Conservation (phyloP, 441 rosid species). For the Geranium incanum region DNA sequence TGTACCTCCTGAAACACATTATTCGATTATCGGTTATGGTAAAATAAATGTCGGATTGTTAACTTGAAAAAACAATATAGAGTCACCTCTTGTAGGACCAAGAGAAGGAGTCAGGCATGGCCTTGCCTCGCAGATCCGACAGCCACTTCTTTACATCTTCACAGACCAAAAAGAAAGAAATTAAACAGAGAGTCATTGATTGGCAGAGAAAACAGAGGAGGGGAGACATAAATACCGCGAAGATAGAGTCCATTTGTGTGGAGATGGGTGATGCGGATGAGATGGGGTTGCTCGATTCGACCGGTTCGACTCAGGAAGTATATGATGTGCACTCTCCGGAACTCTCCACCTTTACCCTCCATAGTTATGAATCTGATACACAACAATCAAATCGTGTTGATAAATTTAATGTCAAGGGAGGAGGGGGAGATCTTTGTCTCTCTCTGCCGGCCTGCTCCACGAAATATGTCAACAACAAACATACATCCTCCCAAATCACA, state of each 20-base stretch:
- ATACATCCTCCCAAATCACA: no score
- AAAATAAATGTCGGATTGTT: no score
- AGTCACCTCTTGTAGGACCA: conserved; percentile 77
- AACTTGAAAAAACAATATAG: not conserved
- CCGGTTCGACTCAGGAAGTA: conserved; percentile 53
- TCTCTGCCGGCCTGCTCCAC: conserved; percentile 25
- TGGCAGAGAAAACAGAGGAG: not conserved
- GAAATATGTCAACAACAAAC: no score
- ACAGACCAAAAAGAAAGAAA: not conserved
- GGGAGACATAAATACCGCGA: conserved; percentile 31
- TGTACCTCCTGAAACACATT: conserved; percentile 42
- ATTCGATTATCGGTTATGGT: no score
- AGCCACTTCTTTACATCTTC: conserved; percentile 75
- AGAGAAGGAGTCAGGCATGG: conserved; percentile 49
- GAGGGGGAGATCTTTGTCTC: conserved; percentile 14
- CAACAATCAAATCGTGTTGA: not conserved
- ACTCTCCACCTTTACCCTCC: conserved; percentile 33
- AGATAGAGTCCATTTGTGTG: conserved; percentile 46
- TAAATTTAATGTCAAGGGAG: not conserved
- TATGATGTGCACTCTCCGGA: conserved; percentile 48
- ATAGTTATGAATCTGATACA: conserved; percentile 15
- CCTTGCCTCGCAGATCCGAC: conserved; percentile 55
- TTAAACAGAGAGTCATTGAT: not conserved
- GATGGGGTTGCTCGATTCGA: conserved; percentile 62
- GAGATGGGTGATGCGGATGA: conserved; percentile 47